A percentile compares a stretch with the other conserved stretches of the same genome.
Conservation (phyloP, 2,329 filamentous ascomycete genomes). For the Shiraia sp. region DNA sequence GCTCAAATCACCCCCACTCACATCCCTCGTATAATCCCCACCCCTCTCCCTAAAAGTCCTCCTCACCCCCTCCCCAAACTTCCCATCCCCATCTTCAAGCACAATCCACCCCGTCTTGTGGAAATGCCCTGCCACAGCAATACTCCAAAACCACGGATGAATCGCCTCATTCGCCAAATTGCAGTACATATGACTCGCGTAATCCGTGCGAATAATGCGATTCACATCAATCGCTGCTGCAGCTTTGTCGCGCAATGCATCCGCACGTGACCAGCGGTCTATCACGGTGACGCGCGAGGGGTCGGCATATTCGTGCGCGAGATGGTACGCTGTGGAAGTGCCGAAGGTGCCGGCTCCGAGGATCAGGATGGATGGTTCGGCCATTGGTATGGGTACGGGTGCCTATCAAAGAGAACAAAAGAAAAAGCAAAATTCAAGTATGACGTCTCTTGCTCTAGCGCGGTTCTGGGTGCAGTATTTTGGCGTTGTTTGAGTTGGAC, state of each 20-base stretch:
- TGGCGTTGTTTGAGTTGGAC: too few relatives aligned
- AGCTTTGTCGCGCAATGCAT: slow-evolving; percentile 48
- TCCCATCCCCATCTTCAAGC: slow-evolving; percentile 54
- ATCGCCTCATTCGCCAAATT: slow-evolving; percentile 51
- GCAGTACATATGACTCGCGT: slow-evolving; percentile 61
- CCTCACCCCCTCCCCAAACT: slow-evolving; percentile 57
- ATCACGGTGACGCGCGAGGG: slow-evolving; percentile 42
- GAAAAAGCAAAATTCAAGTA: too few relatives aligned
- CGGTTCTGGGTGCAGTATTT: too few relatives aligned
- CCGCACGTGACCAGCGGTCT: slow-evolving; percentile 29
- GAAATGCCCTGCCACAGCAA: slow-evolving; percentile 46
- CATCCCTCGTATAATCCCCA: slow-evolving; percentile 45
- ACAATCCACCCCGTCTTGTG: slow-evolving; percentile 64
- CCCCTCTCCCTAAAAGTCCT: slow-evolving; percentile 55
- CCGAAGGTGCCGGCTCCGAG: slow-evolving; percentile 69
- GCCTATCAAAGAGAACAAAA: too few relatives aligned
- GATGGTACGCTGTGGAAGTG: slow-evolving; percentile 66
- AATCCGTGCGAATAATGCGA: slow-evolving; percentile 64
- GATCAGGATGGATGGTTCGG: slow-evolving; percentile 52
- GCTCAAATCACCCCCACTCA: slow-evolving; percentile 45
- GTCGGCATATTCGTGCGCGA: slow-evolving; percentile 56
- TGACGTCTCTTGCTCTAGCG: too few relatives aligned
- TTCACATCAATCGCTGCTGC: slow-evolving; percentile 65
- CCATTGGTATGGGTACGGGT: too few relatives aligned
- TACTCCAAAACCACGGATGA: slow-evolving; percentile 47